phyloP scores from a whole-genome alignment of 2,329 filamentous ascomycete species.

The Fusarium vanettenii region DNA sequence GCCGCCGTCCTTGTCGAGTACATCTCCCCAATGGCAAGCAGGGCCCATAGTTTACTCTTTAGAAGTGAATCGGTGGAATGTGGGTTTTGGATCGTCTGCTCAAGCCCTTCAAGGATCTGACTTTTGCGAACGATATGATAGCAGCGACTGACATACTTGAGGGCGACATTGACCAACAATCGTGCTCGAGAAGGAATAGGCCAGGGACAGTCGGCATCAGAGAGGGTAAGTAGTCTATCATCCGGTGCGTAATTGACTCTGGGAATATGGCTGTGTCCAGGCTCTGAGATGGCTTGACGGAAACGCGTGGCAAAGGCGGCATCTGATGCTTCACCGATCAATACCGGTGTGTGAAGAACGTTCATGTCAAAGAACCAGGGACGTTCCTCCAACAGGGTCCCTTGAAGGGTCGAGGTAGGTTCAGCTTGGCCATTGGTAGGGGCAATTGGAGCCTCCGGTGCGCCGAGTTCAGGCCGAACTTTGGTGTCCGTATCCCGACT shows the following conservation, averaged over 20 bases:
- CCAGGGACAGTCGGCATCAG: constrained; percentile 50
- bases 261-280: constrained; percentile 47
- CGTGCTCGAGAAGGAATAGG: constrained; percentile 50
- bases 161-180: constrained; percentile 50
- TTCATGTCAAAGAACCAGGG: constrained; percentile 52
- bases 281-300: constrained; percentile 48
- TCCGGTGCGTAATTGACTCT: constrained; percentile 50
- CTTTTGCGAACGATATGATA: constrained; percentile 57
- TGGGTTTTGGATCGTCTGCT: constrained; percentile 51
- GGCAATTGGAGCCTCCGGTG: constrained; percentile 19
- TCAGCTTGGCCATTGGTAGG: constrained; percentile 11
- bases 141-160: constrained; percentile 53
- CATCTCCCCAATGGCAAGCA: constrained; percentile 60
- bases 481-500: constrained; percentile 24
- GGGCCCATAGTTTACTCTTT: constrained; percentile 55
- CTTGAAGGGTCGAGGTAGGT: constrained; percentile 25
- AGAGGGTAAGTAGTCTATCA: constrained; percentile 41
- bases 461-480: constrained; percentile 19
- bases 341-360: constrained; percentile 48
- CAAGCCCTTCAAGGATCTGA: constrained; percentile 50
- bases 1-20: constrained; percentile 55
- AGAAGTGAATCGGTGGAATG: constrained; percentile 47
- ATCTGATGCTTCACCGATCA: constrained; percentile 52
- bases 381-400: constrained; percentile 34
- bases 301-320: constrained; percentile 52